Percentiles rank a stretch among this genome's conserved stretches.
phyloP scores from a whole-genome alignment of 2,329 filamentous ascomycete genomes.

The Sordariomycetes sp. region DNA sequence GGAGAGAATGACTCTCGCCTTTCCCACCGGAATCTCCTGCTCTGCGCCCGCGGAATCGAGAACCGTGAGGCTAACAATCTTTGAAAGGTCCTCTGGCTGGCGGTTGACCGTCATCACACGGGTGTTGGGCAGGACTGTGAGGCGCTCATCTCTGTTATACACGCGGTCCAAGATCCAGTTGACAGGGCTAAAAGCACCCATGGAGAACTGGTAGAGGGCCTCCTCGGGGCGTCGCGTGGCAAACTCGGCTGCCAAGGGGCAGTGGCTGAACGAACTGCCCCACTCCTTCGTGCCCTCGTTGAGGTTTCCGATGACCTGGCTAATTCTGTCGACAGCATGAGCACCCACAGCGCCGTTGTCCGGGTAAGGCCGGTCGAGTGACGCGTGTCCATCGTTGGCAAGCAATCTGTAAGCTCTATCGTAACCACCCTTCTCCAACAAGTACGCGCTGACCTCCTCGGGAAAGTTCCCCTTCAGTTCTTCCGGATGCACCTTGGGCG shows the following conservation, averaged over 20 bases:
- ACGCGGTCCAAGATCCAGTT: slow-evolving; percentile 5
- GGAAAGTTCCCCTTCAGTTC: slow-evolving; percentile 24
- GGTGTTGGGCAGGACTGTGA: slow-evolving; percentile 3
- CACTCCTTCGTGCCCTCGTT: slow-evolving; percentile 2
- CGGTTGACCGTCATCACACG: slow-evolving; percentile 1
- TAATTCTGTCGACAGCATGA: slow-evolving; percentile 5
- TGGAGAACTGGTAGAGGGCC: slow-evolving; percentile 3
- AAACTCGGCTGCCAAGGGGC: slow-evolving; percentile 1
- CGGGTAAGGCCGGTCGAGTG: background rate
- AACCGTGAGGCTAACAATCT: background rate
- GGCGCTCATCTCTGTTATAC: slow-evolving; percentile 4
- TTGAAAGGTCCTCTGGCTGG: background rate
- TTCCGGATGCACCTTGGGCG: slow-evolving; percentile 1
- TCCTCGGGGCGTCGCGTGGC: background rate
- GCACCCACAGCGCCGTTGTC: background rate
- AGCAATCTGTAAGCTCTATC: slow-evolving; percentile 2
- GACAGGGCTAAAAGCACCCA: slow-evolving; percentile 4
- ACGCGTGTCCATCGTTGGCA: background rate
- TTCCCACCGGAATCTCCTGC: background rate
- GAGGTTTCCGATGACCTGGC: slow-evolving; percentile 4
- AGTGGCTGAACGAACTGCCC: background rate
- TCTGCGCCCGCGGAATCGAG: background rate
- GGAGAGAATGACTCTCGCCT: background rate
- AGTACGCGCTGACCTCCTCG: background rate
- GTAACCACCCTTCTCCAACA: slow-evolving; percentile 1